These are phyloP conservation scores for Calonectria pseudoturangicola DNA, from an alignment of 2,329 filamentous ascomycete species.

Conservation along the genomic window DNA sequence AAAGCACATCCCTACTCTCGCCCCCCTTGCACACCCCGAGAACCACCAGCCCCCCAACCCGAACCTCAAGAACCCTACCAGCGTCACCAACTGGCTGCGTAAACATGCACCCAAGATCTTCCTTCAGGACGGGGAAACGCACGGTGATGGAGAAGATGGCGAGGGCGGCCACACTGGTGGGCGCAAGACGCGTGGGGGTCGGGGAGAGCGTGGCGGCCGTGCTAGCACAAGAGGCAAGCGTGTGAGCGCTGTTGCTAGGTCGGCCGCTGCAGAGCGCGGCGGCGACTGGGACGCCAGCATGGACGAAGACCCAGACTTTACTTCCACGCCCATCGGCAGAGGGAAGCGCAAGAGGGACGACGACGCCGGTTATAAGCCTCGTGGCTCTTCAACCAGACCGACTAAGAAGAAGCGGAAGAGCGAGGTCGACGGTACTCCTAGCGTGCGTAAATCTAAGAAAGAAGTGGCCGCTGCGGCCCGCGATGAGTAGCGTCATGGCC, in stretches of 20 bases:
- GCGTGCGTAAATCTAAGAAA: constrained; percentile 61
- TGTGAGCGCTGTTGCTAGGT: constrained; percentile 50
- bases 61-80: constrained; percentile 83
- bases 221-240: constrained; percentile 64
- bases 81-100: constrained; percentile 96
- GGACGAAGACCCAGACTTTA: constrained; percentile 62
- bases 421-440: constrained; percentile 63
- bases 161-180: constrained; percentile 55
- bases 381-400: constrained; percentile 72
- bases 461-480: constrained; percentile 52
- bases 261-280: constrained; percentile 48
- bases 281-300: constrained; percentile 60
- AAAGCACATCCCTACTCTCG: constrained; percentile 68
- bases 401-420: constrained; percentile 77
- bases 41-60: constrained; percentile 62
- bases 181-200: constrained; percentile 61
- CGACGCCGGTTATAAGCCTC: constrained; percentile 76
- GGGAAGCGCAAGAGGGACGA: constrained; percentile 76
- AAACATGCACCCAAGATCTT: constrained; percentile 90
- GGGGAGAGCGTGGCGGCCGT: constrained; percentile 61
- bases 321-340: constrained; percentile 58
- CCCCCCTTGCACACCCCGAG: constrained; percentile 67
- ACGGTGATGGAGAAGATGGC: constrained; percentile 63
- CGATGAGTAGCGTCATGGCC: constrained; percentile 55
- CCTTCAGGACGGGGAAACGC: constrained; percentile 79